These are phyloP conservation scores for Flaveria brownii DNA, from an alignment of 129 eudicot genomes.

Conservation along the genomic window DNA sequence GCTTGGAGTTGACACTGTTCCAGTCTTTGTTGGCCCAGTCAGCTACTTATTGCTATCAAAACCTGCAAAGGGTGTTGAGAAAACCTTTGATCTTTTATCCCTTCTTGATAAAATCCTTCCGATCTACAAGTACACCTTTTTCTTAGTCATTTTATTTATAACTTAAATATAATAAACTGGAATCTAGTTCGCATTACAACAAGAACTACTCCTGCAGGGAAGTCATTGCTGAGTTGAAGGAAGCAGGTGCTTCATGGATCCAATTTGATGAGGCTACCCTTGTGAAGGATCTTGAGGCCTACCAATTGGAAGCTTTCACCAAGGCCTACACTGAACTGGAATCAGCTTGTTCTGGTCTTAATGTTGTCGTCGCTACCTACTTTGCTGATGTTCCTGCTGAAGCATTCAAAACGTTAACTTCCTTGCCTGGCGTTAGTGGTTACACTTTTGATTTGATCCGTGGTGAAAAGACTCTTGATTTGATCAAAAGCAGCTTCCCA, in stretches of 20 bases:
- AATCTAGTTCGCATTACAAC: background rate
- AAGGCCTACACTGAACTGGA: constrained; percentile 58
- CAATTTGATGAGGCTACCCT: constrained; percentile 77
- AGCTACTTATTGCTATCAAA: constrained; percentile 10
- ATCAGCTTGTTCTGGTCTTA: constrained; percentile 62
- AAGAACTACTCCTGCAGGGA: constrained; percentile 45
- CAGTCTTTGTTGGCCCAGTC: constrained; percentile 2
- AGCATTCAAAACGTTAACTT: constrained; percentile 61
- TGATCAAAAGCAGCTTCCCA: background rate
- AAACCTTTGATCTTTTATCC: background rate
- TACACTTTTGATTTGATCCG: constrained; percentile 74
- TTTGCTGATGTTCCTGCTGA: constrained; percentile 67
- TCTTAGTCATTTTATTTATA: background rate
- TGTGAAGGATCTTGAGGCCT: constrained; percentile 63
- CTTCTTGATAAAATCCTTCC: constrained; percentile 2
- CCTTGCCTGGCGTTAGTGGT: constrained; percentile 57
- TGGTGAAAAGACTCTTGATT: constrained; percentile 33
- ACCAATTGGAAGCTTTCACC: constrained; percentile 68
- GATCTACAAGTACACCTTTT: background rate
- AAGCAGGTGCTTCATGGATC: constrained; percentile 67
- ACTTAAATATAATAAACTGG: background rate
- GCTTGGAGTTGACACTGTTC: constrained; percentile 2
- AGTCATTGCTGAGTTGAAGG: constrained; percentile 70
- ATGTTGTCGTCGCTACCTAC: constrained; percentile 64
- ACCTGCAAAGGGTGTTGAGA: background rate